Conservation (phyloP, 495 filamentous ascomycete genomes). For the Neurospora discreta region DNA sequence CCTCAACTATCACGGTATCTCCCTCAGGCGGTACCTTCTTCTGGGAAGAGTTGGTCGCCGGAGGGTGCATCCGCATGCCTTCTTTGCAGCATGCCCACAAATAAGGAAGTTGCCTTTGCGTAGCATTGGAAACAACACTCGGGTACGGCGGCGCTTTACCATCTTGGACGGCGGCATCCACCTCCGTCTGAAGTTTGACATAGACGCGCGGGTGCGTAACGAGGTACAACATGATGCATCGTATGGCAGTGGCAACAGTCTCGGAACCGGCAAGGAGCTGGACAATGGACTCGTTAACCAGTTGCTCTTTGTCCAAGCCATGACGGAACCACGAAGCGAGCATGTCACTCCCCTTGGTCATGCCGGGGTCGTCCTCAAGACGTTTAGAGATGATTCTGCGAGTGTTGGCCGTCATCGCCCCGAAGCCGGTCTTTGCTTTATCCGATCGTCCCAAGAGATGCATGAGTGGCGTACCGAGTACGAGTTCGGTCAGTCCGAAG, state of each 20-base stretch:
- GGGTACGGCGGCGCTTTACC: conserved; percentile 6
- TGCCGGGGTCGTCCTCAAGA: conserved; percentile 14
- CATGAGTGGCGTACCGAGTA: conserved; percentile 7
- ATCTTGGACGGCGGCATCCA: conserved; percentile 27
- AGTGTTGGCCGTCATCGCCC: conserved; percentile 16
- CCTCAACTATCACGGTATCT: conserved; percentile 29
- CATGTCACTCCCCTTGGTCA: conserved; percentile 21
- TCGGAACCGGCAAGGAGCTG: conserved; percentile 40
- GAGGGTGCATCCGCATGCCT: conserved; percentile 33
- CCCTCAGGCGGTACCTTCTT: conserved; percentile 36
- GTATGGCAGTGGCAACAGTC: conserved; percentile 50
- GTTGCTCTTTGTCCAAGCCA: conserved; percentile 28
- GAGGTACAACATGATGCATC: conserved; percentile 43
- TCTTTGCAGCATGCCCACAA: conserved; percentile 40
- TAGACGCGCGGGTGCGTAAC: conserved; percentile 37
- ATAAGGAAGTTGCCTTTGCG: conserved; percentile 37
- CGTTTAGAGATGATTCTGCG: conserved; percentile 19
- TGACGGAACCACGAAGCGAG: conserved; percentile 31
- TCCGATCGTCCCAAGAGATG: conserved; percentile 8
- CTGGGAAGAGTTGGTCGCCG: conserved; percentile 22
- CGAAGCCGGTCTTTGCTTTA: conserved; percentile 15
- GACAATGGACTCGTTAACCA: conserved; percentile 27
- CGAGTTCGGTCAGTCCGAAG: conserved; percentile 6
- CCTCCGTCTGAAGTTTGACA: conserved; percentile 43
- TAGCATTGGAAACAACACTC: conserved; percentile 23